Evolutionary conservation across 2,329 filamentous ascomycete genomes (phyloP), one percentile per base, ranked within the genome.

Genomic region (Fusarium abutilonis): DNA sequence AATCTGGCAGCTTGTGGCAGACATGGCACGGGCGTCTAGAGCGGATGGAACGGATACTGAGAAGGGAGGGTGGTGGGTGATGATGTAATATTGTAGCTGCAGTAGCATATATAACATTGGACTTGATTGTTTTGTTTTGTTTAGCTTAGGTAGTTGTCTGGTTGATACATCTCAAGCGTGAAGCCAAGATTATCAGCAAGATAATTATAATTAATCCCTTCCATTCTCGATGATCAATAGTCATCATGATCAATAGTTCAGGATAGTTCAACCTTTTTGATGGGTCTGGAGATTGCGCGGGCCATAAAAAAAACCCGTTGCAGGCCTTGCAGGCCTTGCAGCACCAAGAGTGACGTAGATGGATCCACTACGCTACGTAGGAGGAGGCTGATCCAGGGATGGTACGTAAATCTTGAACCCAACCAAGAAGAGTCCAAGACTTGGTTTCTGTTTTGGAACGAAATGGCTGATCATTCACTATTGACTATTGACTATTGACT

Each of bases 261-360:
- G 21, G 21, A 23, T 23, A 23, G 21, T 23, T 40, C 29, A 46
- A 51, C 23, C 13, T 8, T 51, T 52, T 44, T 23, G 35, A 26
- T 32, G 35, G 54, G 54, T 41, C 54, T 43, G 51, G 55, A 57
- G 53, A 58, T 58, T 50, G 35, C 48, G 31, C 28, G 29, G 40
- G 55, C 32, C 36, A 43, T 38, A 51, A 43, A 26, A 26, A 14
- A 10, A 29, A 29, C 5, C 9, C 35, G 34, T n/a, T n/a, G n/a
- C n/a, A n/a, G n/a, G n/a, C n/a, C n/a, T n/a, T n/a, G n/a, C n/a
- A n/a, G n/a, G n/a, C n/a, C n/a, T 35, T n/a, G 34, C 34, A n/a
- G n/a, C 34, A 15, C n/a, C 29, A 17, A 8, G n/a, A 14, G 31
- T 60, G 56, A 60, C 56, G 56, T 60, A 45, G 55, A 3, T 13